Evolutionary conservation across 768 basidiomycete genomes (phyloP).

Genomic region (Udeniomyces megalosporus): DNA sequence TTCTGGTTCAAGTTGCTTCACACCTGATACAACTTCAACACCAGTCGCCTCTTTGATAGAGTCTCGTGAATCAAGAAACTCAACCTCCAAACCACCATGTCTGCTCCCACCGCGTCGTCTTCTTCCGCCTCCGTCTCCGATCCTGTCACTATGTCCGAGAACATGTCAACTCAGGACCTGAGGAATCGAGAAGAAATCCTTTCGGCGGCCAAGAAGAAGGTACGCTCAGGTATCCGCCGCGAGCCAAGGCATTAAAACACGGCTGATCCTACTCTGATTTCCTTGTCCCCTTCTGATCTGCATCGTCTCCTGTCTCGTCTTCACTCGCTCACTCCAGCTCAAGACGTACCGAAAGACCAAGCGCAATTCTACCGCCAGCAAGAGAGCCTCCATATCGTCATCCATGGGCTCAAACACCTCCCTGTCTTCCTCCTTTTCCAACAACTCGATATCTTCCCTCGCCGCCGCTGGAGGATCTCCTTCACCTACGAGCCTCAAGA

Average conservation of each 20-base stretch:
- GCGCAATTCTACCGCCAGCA: background rate
- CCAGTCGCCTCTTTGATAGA: background rate
- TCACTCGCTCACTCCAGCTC: background rate
- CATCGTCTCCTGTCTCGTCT: background rate
- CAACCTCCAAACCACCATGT: background rate
- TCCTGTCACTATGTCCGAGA: background rate
- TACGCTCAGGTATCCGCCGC: too few relatives aligned
- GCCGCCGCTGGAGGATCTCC: background rate
- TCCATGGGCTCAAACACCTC: background rate
- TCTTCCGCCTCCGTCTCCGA: background rate
- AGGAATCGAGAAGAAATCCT: constrained; percentile 2
- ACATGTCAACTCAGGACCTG: background rate
- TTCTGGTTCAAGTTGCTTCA: too few relatives aligned
- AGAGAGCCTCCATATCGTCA: background rate
- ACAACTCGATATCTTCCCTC: background rate
- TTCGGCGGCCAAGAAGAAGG: constrained; percentile 5
- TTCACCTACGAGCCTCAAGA: background rate
- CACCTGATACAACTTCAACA: too few relatives aligned
- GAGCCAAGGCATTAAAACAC: too few relatives aligned
- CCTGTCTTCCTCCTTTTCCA: background rate
- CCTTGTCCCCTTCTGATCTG: background rate
- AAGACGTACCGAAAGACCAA: constrained; percentile 8
- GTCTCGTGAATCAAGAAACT: background rate
- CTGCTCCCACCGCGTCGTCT: background rate
- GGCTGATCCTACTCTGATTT: too few relatives aligned